phyloP scores from a whole-genome alignment of 2,329 filamentous ascomycete species.

The Apiospora phragmitis region DNA sequence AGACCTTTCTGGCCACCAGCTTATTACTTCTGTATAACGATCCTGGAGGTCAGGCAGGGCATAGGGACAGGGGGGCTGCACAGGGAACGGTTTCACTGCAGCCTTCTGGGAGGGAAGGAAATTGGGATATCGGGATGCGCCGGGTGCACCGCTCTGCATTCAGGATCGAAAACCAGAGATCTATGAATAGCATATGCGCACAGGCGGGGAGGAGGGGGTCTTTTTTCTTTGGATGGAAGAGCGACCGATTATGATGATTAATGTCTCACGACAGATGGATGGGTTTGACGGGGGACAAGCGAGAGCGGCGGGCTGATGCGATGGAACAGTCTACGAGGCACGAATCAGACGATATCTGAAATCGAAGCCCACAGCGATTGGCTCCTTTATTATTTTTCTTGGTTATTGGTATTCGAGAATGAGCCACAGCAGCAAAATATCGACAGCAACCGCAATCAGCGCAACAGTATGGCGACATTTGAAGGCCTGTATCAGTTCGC shows the following conservation, averaged over 20 bases:
- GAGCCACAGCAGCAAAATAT: conserved; percentile 12
- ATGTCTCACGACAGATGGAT: conserved; percentile 32
- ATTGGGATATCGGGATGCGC: conserved; percentile 6
- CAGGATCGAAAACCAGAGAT: conserved; percentile 15
- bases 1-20: conserved; percentile 20
- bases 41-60: conserved; percentile 21
- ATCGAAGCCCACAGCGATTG: not conserved
- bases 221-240: conserved; percentile 22
- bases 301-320: conserved; percentile 20
- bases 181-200: conserved; percentile 20
- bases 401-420: conserved; percentile 6
- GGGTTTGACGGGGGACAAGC: conserved; percentile 11
- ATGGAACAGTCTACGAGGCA: conserved; percentile 13
- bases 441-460: conserved; percentile 15
- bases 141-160: conserved; percentile 4
- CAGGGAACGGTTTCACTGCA: conserved; percentile 13
- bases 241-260: conserved; percentile 20
- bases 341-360: not conserved
- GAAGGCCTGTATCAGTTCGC: conserved; percentile 13
- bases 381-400: conserved; percentile 7
- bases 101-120: conserved; percentile 17
- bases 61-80: conserved; percentile 5
- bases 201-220: conserved; percentile 19
- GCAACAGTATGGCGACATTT: conserved; percentile 13
- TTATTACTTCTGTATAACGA: conserved; percentile 31